Percentiles rank a stretch among this genome's conserved stretches.
Evolutionary conservation across 768 basidiomycete genomes (phyloP).

Genomic region (Tephrocybe sp.): DNA sequence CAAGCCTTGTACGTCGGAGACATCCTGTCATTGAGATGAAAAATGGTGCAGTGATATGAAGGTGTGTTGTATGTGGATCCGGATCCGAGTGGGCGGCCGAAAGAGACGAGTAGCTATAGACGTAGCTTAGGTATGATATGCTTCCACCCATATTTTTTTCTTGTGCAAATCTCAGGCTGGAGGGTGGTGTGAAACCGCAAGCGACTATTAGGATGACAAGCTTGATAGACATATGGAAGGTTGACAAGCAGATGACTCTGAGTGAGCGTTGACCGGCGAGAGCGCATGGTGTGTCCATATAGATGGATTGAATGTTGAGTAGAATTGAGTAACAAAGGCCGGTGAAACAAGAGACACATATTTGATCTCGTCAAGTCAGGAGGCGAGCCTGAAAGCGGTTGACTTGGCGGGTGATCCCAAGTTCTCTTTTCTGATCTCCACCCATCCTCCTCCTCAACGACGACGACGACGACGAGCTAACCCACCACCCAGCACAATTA

Average conservation of each 20-base stretch:
- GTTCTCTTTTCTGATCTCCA: constrained; percentile 4
- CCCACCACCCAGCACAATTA: neutral
- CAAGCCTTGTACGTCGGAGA: neutral
- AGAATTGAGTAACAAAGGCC: neutral
- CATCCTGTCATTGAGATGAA: neutral
- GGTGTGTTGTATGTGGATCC: neutral
- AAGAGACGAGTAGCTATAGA: neutral
- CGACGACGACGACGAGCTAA: neutral
- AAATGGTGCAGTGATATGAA: neutral
- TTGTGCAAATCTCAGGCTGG: too few relatives aligned
- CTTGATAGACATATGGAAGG: neutral
- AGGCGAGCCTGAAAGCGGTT: constrained; percentile 14
- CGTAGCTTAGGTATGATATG: neutral
- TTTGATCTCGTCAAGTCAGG: constrained; percentile 3
- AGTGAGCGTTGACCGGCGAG: neutral
- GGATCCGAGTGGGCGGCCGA: neutral
- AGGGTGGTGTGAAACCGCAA: too few relatives aligned
- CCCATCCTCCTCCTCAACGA: constrained; percentile 1
- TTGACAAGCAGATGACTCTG: neutral
- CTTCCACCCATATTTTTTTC: too few relatives aligned
- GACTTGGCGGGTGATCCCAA: constrained; percentile 10
- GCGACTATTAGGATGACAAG: too few relatives aligned
- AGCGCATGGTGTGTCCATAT: neutral
- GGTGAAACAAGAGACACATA: constrained; percentile 2
- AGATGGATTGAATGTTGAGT: too few relatives aligned